These are phyloP conservation scores for Beta corolliflora DNA, from an alignment of 179 eudicot species.

Conservation along the genomic window DNA sequence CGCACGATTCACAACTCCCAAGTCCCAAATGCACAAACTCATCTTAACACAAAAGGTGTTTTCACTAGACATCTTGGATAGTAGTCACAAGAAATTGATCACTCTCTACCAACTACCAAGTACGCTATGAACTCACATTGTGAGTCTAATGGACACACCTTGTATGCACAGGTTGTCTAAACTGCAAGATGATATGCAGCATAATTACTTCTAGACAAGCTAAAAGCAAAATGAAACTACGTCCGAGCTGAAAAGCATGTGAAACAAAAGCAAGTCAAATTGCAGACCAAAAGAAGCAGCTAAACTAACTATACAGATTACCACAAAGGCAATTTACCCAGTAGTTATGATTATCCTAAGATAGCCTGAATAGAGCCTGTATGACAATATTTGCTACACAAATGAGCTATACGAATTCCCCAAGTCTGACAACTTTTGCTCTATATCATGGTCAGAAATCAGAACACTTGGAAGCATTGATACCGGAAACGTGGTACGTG, in stretches of 20 bases:
- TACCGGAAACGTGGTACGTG: too few relatives aligned
- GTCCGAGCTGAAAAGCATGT: background rate
- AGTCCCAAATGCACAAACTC: too few relatives aligned
- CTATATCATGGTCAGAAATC: too few relatives aligned
- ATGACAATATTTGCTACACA: background rate
- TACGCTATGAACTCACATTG: background rate
- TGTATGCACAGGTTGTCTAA: background rate
- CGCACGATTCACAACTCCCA: too few relatives aligned
- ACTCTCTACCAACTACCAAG: too few relatives aligned
- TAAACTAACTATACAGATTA: background rate
- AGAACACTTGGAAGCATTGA: too few relatives aligned
- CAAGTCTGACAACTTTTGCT: too few relatives aligned
- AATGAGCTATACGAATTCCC: background rate
- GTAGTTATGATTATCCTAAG: background rate
- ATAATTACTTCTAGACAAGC: background rate
- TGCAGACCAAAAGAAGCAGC: background rate
- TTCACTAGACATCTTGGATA: background rate
- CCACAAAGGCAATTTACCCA: background rate
- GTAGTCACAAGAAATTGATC: background rate
- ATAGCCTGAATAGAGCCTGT: background rate
- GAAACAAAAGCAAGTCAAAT: background rate
- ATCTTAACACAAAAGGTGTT: background rate
- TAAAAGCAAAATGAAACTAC: background rate
- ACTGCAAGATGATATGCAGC: background rate
- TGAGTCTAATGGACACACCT: background rate